Percentiles rank a stretch among this genome's conserved stretches.
phyloP scores from a whole-genome alignment of 139 green algal genomes.

The Tetratostichococcus sp. region DNA sequence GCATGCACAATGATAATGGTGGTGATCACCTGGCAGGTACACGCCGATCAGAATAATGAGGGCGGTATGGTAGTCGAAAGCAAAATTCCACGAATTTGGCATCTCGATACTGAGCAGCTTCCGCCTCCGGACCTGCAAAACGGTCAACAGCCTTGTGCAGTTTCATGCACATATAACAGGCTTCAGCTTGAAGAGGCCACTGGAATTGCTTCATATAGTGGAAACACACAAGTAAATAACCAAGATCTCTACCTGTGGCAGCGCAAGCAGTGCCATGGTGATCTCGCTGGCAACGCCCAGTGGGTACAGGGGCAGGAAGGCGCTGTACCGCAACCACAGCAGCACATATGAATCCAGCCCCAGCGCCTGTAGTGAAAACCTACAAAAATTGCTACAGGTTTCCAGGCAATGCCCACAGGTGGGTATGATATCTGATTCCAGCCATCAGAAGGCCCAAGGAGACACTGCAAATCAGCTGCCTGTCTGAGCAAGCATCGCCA shows the following conservation, averaged over 20 bases:
- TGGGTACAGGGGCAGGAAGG: conserved; percentile 91
- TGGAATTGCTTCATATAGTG: conserved; percentile 10
- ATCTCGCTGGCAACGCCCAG: conserved; percentile 83
- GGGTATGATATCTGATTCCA: no score
- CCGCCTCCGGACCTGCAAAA: background rate
- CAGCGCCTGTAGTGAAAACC: conserved; percentile 36
- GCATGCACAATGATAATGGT: no score
- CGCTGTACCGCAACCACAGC: conserved; percentile 85
- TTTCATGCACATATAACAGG: background rate
- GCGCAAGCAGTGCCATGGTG: conserved; percentile 68
- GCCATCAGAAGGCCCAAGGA: no score
- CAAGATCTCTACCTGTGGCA: conserved; percentile 21
- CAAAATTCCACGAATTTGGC: conserved; percentile 81
- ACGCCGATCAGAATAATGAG: conserved; percentile 37
- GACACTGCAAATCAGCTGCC: background rate
- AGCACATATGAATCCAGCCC: conserved; percentile 55
- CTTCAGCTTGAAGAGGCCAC: conserved; percentile 2
- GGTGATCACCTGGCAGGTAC: conserved; percentile 56
- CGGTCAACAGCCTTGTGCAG: background rate
- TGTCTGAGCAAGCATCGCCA: no score
- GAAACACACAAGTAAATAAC: no score
- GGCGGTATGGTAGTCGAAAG: conserved; percentile 69
- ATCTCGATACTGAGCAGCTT: conserved; percentile 49
- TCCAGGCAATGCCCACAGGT: no score
- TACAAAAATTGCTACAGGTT: no score